Conservation (phyloP, 768 basidiomycete genomes). For the Amanita jacksonii region DNA sequence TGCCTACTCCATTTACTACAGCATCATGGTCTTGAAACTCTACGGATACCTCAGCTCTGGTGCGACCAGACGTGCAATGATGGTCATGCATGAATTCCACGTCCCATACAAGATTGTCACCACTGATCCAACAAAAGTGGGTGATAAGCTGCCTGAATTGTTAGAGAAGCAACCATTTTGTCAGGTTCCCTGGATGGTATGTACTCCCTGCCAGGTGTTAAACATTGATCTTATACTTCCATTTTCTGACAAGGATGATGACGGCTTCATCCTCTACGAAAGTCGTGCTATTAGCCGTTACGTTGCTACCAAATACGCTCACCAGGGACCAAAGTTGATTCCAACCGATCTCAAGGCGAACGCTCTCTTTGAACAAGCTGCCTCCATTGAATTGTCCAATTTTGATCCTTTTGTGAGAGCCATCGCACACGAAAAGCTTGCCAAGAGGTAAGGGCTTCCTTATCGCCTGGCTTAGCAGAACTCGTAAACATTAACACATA, state of each 20-base stretch:
- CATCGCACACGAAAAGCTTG: conserved; percentile 38
- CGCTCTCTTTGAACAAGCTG: conserved; percentile 44
- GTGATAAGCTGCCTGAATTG: conserved; percentile 30
- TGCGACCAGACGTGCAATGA: conserved; percentile 35
- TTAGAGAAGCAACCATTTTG: conserved; percentile 27
- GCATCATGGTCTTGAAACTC: conserved; percentile 42
- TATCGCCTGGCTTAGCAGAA: too few species aligned
- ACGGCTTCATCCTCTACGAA: conserved; percentile 58
- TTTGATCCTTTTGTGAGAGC: conserved; percentile 40
- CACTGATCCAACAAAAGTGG: conserved; percentile 25
- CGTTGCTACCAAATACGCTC: conserved; percentile 42
- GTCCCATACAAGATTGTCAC: conserved; percentile 38
- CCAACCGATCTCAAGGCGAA: conserved; percentile 30
- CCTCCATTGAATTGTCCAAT: conserved; percentile 40
- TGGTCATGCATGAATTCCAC: conserved; percentile 35
- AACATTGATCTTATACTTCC: too few species aligned
- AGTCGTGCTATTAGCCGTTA: conserved; percentile 55
- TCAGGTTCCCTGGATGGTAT: conserved; percentile 24
- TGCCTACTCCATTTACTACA: not conserved
- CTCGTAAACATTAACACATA: conserved; percentile 1
- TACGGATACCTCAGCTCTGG: conserved; percentile 34
- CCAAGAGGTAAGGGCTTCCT: conserved; percentile 31
- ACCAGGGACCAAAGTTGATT: conserved; percentile 40
- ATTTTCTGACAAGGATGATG: conserved; percentile 39
- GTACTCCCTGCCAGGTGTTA: conserved; percentile 1